Conservation (phyloP, 768 basidiomycete species). For the Hygrophorus pudorinus region DNA sequence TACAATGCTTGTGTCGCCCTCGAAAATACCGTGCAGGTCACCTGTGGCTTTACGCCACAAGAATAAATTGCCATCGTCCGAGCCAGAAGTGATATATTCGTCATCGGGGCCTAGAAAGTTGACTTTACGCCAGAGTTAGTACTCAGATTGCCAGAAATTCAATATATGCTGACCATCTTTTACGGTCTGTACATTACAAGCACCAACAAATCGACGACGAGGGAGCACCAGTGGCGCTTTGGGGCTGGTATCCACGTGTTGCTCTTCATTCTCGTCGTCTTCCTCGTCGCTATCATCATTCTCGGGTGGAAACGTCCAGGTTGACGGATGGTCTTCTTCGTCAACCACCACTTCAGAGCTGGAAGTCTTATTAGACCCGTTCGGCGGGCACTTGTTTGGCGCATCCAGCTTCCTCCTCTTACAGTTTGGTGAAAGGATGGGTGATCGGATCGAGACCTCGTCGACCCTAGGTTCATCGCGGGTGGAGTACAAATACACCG, state of each 20-base stretch:
- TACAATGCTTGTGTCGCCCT: constrained; percentile 74
- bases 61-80: constrained; percentile 84
- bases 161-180: constrained; percentile 61
- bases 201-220: constrained; percentile 52
- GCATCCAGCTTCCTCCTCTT: constrained; percentile 13
- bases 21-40: constrained; percentile 61
- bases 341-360: constrained; percentile 18
- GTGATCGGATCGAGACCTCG: constrained; percentile 14
- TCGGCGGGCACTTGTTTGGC: constrained; percentile 4
- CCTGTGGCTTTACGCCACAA: constrained; percentile 71
- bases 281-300: constrained; percentile 21
- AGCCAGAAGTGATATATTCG: constrained; percentile 74
- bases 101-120: constrained; percentile 76
- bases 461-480: constrained; percentile 41
- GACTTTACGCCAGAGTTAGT: constrained; percentile 30
- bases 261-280: constrained; percentile 15
- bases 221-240: constrained; percentile 52
- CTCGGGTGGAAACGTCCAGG: background rate
- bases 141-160: background rate
- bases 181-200: constrained; percentile 72
- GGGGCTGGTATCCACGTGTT: constrained; percentile 16
- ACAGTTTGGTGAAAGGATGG: constrained; percentile 20
- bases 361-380: constrained; percentile 8
- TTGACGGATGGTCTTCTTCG: constrained; percentile 4
- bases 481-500: constrained; percentile 65